Conservation (phyloP, 768 basidiomycete species). For the Paxillus ammoniavirescens region DNA sequence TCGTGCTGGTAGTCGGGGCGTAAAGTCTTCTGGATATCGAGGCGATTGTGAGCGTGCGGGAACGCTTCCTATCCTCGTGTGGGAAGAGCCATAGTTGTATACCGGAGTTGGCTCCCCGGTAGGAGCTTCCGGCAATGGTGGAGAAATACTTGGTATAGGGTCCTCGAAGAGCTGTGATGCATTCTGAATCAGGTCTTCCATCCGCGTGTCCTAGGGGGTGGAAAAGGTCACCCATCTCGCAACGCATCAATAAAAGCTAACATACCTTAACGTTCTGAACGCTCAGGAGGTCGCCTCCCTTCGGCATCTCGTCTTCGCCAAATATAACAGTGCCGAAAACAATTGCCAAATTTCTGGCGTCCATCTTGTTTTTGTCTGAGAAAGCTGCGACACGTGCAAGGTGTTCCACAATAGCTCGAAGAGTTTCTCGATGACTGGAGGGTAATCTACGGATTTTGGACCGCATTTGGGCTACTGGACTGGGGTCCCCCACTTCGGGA, state of each 20-base stretch:
- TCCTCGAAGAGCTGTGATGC: conserved; percentile 64
- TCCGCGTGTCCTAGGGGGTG: conserved; percentile 55
- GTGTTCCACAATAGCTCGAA: conserved; percentile 81
- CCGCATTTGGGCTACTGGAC: conserved; percentile 71
- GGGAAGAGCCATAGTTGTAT: conserved; percentile 67
- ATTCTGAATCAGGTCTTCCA: conserved; percentile 84
- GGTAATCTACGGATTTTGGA: conserved; percentile 85
- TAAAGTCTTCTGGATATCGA: conserved; percentile 59
- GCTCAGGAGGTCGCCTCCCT: conserved; percentile 70
- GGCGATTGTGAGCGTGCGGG: conserved; percentile 23
- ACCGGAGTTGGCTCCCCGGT: conserved; percentile 57
- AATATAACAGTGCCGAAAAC: conserved; percentile 88
- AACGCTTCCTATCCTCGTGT: conserved; percentile 61
- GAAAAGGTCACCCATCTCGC: conserved; percentile 14
- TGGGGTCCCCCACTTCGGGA: conserved; percentile 61
- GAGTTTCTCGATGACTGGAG: conserved; percentile 78
- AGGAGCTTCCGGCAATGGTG: conserved; percentile 74
- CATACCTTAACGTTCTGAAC: conserved; percentile 75
- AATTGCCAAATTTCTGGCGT: conserved; percentile 87
- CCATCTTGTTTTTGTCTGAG: conserved; percentile 88
- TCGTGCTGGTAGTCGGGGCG: conserved; percentile 65
- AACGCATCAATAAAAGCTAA: conserved; percentile 29
- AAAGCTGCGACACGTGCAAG: conserved; percentile 67
- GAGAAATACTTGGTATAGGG: conserved; percentile 50
- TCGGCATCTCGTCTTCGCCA: conserved; percentile 87